phyloP scores from a whole-genome alignment of 1,284 basidiomycete species.

The Tausonia pullulans region DNA sequence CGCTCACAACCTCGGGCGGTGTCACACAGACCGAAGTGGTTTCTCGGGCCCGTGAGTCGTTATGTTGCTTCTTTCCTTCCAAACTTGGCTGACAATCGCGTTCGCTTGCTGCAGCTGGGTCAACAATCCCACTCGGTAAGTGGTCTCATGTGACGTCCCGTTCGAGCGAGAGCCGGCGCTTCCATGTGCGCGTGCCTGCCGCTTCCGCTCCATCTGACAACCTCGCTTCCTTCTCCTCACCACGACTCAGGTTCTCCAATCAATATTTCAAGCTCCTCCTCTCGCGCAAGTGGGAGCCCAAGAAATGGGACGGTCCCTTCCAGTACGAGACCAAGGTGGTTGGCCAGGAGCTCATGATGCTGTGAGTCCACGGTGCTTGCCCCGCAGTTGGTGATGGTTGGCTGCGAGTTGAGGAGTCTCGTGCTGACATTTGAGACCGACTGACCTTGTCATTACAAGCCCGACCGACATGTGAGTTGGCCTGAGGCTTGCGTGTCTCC shows the following conservation, averaged over 20 bases:
- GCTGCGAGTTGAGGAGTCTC: too few relatives aligned
- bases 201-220: neutral
- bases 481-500: too few relatives aligned
- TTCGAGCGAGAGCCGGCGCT: too few relatives aligned
- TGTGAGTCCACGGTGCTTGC: conserved; percentile 19
- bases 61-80: conserved; percentile 8
- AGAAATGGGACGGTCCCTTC: conserved; percentile 43
- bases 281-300: conserved; percentile 40
- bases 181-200: neutral
- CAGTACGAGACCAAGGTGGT: conserved; percentile 40
- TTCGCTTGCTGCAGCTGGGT: conserved; percentile 29
- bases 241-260: conserved; percentile 32
- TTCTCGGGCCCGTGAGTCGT: conserved; percentile 34
- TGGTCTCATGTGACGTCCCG: too few relatives aligned
- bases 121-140: conserved; percentile 37
- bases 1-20: conserved; percentile 42
- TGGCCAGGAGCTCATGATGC: conserved; percentile 24
- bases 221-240: neutral
- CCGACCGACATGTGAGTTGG: conserved; percentile 27
- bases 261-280: conserved; percentile 41
- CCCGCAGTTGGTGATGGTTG: conserved; percentile 22
- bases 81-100: neutral
- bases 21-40: conserved; percentile 35
- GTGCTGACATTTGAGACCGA: neutral
- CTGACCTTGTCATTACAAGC: too few relatives aligned